Percentiles rank a stretch among this genome's conserved stretches.
phyloP scores from a whole-genome alignment of 768 basidiomycete species.

The Zangia roseola region DNA sequence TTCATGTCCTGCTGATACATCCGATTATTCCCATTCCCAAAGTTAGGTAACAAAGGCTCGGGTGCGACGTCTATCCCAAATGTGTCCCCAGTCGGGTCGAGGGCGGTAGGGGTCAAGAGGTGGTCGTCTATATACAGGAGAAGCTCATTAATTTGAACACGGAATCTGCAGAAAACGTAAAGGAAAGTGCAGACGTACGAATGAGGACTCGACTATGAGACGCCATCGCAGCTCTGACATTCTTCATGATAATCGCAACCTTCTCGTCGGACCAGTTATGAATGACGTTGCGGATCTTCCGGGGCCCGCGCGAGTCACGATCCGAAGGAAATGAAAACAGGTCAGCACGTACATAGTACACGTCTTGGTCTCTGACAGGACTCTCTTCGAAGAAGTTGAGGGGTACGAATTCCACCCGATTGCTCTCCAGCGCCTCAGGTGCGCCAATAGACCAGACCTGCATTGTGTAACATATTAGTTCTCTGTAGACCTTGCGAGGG shows the following conservation, averaged over 20 bases:
- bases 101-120: no score
- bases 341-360: constrained; percentile 32
- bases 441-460: constrained; percentile 25
- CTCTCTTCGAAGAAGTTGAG: constrained; percentile 31
- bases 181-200: constrained; percentile 24
- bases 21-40: constrained; percentile 30
- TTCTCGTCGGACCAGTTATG: constrained; percentile 32
- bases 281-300: constrained; percentile 21
- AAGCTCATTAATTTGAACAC: neutral
- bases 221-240: constrained; percentile 24
- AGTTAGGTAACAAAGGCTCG: constrained; percentile 33
- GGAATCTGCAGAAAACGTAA: constrained; percentile 11
- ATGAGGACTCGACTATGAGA: constrained; percentile 27
- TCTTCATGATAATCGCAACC: constrained; percentile 19
- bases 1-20: constrained; percentile 31
- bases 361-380: constrained; percentile 25
- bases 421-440: constrained; percentile 25
- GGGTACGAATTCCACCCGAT: constrained; percentile 27
- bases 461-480: no score
- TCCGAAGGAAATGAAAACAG: neutral
- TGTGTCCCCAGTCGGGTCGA: no score
- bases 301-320: neutral
- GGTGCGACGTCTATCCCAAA: constrained; percentile 17
- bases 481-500: neutral
- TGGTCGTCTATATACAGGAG: no score